Conservation (phyloP, 495 filamentous ascomycete genomes). For the Ramalina intermedia region DNA sequence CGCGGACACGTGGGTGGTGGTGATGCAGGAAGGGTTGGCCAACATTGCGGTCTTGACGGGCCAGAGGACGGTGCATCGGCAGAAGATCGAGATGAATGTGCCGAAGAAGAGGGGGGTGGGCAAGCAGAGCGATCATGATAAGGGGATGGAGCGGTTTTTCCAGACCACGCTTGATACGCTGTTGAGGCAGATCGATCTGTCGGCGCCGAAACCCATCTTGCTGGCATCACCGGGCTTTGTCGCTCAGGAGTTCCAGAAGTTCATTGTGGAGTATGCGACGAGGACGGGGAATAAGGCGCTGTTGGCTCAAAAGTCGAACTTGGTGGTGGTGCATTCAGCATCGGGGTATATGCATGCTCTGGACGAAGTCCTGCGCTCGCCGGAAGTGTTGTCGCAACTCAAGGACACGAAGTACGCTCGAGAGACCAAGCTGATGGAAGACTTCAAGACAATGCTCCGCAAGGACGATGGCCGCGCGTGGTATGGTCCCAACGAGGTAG, state of each 20-base stretch:
- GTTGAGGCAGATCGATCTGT: conserved; percentile 53
- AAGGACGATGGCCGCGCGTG: conserved; percentile 84
- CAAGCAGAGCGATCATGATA: conserved; percentile 48
- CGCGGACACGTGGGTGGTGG: conserved; percentile 70
- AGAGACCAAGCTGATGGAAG: conserved; percentile 76
- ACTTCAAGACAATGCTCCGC: conserved; percentile 62
- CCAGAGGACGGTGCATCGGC: conserved; percentile 74
- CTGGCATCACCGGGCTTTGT: conserved; percentile 83
- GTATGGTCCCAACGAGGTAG: conserved; percentile 79
- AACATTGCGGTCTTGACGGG: conserved; percentile 91
- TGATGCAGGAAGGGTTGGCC: conserved; percentile 89
- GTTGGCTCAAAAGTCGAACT: conserved; percentile 45
- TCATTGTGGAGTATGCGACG: conserved; percentile 59
- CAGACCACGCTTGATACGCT: conserved; percentile 62
- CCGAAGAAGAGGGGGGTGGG: conserved; percentile 58
- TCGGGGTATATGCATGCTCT: conserved; percentile 75
- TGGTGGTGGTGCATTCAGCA: conserved; percentile 68
- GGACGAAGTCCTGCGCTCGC: conserved; percentile 69
- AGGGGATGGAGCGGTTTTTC: conserved; percentile 65
- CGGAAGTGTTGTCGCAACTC: conserved; percentile 59
- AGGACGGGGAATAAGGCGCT: conserved; percentile 50
- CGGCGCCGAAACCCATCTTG: conserved; percentile 47
- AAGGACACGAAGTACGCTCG: conserved; percentile 74
- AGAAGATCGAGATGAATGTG: conserved; percentile 69
- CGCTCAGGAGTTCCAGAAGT: conserved; percentile 63